phyloP scores from a whole-genome alignment of 2,329 filamentous ascomycete genomes.

The Colletotrichum sp. region DNA sequence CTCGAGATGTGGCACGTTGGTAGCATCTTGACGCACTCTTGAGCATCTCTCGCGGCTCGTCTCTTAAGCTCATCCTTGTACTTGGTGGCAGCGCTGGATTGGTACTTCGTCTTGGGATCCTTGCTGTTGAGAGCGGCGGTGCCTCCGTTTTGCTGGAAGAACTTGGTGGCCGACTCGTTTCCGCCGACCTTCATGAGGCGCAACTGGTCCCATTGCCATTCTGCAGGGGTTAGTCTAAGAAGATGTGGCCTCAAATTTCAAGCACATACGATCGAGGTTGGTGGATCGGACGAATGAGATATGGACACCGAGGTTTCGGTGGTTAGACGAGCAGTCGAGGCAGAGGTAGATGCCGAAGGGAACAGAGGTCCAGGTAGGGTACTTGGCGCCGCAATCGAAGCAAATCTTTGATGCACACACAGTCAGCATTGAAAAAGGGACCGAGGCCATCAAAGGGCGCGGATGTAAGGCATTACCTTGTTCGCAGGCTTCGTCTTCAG shows the following conservation, averaged over 20 bases:
- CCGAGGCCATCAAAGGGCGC: constrained; percentile 7
- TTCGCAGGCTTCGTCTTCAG: constrained; percentile 93
- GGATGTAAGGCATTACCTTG: constrained; percentile 66
- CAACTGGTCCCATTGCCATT: constrained; percentile 99
- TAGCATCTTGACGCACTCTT: constrained; percentile 65
- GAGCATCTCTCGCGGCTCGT: constrained; percentile 80
- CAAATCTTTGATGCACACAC: constrained; percentile 69
- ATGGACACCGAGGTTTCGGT: constrained; percentile 96
- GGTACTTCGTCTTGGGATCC: constrained; percentile 96
- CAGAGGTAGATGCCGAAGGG: constrained; percentile 98
- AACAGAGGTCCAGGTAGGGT: constrained; percentile 97
- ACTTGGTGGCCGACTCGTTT: constrained; percentile 97
- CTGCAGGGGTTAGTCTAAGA: constrained; percentile 41
- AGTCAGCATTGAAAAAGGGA: constrained; percentile 23
- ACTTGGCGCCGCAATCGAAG: constrained; percentile 98
- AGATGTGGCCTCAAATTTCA: background rate
- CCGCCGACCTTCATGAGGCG: constrained; percentile 98
- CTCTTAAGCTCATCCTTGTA: constrained; percentile 97
- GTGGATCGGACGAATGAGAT: constrained; percentile 99
- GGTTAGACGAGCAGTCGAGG: constrained; percentile 95
- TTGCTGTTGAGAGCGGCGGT: constrained; percentile 94
- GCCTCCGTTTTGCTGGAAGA: constrained; percentile 95
- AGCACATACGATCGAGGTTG: constrained; percentile 89
- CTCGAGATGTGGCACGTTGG: background rate
- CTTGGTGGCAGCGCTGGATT: constrained; percentile 88